Conservation (phyloP, 1,284 basidiomycete species). For the Mycena citricolor region DNA sequence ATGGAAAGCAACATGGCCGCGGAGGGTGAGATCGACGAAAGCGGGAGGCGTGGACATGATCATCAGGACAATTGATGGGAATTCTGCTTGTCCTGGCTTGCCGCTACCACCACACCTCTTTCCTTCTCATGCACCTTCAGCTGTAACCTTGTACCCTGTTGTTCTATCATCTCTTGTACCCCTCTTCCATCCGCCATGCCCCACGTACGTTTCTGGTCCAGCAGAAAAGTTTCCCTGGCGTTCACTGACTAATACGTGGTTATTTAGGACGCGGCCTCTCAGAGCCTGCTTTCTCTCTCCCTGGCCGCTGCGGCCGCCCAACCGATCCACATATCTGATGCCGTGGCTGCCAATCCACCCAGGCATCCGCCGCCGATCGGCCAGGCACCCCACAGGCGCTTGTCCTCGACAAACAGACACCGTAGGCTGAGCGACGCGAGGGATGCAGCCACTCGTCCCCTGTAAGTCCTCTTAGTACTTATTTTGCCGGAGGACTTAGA, state of each 20-base stretch:
- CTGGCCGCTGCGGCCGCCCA: constrained; percentile 52
- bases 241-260: constrained; percentile 20
- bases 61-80: no score
- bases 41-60: no score
- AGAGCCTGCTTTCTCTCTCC: constrained; percentile 66
- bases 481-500: constrained; percentile 10
- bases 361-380: constrained; percentile 18
- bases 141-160: constrained; percentile 13
- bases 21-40: no score
- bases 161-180: constrained; percentile 11
- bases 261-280: constrained; percentile 21
- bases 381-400: constrained; percentile 60
- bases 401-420: constrained; percentile 64
- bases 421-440: constrained; percentile 75
- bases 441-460: constrained; percentile 68
- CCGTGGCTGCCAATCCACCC: constrained; percentile 12
- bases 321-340: constrained; percentile 42
- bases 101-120: no score
- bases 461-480: constrained; percentile 47
- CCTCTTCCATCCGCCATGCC: constrained; percentile 15
- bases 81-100: no score
- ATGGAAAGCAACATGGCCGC: no score
- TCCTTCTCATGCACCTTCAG: no score
- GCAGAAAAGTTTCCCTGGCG: background rate
- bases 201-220: constrained; percentile 19